Evolutionary conservation across 768 basidiomycete species (phyloP), one percentile per base, ranked within the genome.

Genomic region (Podaxis pistillaris): DNA sequence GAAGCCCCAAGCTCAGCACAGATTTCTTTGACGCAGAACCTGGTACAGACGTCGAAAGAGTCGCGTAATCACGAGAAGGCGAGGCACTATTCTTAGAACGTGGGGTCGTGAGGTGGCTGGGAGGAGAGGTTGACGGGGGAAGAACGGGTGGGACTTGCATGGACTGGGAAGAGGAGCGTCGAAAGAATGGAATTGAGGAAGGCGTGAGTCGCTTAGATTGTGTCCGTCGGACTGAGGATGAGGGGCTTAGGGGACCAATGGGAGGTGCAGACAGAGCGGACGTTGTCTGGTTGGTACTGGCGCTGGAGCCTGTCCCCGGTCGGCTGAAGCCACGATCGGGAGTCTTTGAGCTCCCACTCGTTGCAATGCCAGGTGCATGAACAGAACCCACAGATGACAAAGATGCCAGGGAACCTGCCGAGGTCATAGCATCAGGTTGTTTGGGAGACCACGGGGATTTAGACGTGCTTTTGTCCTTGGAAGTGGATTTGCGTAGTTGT

Each of bases 171-270:
- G 92, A 91, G 7, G 93, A 94, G 38, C 94, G 89, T 49, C 93
- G 86, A 79, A 96, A 96, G 76, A 96, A 96, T 1, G 94, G 94
- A 63, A 96, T 96, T 13, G 93, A 91, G 28, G 93, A 94, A 1
- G 94, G 94, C 0, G 94, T 95, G 51, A 94, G 84, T 63, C 94
- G 88, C 72, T 89, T 94, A 19, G 87, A 87, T 62, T 87, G 86
- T 30, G 84, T 82, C 44, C 88, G 85, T 57, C 87, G 84, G 47
- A 88, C 73, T 15, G 90, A 91, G 17, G 86, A 81, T 19, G 87
- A 79, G 36, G 91, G 91, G 68, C 90, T 93, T 24, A 91, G 82
- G 19, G 91, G 88, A 15, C 80, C 83, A 44, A 81, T 76, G 41
- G 80, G 81, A 56, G 83, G 78, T 13, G 86, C 79, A 7, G 83